A percentile compares a stretch with the other conserved stretches of the same genome.
phyloP scores from a whole-genome alignment of 345 rosid species.

The Carallia brachiata region DNA sequence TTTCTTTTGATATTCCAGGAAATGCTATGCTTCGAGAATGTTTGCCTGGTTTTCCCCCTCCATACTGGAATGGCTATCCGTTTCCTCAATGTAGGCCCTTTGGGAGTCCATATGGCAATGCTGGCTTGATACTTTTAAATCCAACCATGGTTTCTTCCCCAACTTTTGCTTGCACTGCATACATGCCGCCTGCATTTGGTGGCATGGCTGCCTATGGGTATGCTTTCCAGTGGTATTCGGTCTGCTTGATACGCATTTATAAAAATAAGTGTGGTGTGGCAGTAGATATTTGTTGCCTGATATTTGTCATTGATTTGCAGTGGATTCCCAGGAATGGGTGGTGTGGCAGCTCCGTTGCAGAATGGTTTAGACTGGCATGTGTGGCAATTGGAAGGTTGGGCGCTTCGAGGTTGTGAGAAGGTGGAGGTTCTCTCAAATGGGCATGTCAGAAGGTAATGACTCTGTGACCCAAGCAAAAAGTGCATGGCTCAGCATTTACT shows the following conservation, averaged over 20 bases:
- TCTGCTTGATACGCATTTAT: background rate
- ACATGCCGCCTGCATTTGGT: constrained; percentile 32
- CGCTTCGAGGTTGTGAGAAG: constrained; percentile 27
- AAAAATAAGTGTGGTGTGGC: background rate
- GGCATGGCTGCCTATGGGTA: constrained; percentile 36
- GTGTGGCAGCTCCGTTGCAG: constrained; percentile 17
- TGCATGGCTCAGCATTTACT: background rate
- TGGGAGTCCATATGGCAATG: constrained; percentile 27
- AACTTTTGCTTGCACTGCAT: constrained; percentile 24
- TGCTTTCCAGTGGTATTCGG: background rate
- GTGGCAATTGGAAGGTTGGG: constrained; percentile 4
- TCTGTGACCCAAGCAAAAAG: background rate
- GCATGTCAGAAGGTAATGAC: constrained; percentile 25
- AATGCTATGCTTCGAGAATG: constrained; percentile 32
- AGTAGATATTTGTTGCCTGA: background rate
- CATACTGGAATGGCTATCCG: constrained; percentile 34
- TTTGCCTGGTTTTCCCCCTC: constrained; percentile 26
- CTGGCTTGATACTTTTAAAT: constrained; percentile 34
- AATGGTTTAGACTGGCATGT: constrained; percentile 11
- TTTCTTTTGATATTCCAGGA: constrained; percentile 24
- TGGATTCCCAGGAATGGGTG: constrained; percentile 30
- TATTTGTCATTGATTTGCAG: constrained; percentile 24
- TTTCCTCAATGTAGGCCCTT: constrained; percentile 29
- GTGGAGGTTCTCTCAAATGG: constrained; percentile 18
- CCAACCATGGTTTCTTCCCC: constrained; percentile 27